Conservation (phyloP, 2,329 filamentous ascomycete species). For the Dactylonectria macrodidyma region DNA sequence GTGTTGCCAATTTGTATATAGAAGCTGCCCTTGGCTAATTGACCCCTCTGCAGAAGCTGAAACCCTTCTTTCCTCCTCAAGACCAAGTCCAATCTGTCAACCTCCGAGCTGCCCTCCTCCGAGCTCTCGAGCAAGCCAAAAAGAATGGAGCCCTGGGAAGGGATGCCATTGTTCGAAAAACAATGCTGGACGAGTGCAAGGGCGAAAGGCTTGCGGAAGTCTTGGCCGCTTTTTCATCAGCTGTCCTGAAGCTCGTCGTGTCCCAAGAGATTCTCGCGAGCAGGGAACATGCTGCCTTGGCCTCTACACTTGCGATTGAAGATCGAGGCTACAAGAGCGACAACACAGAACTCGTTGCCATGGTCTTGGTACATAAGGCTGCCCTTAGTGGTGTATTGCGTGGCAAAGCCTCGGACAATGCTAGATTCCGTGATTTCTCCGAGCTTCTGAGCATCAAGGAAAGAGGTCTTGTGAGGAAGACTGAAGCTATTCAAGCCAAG, state of each 20-base stretch:
- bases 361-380: conserved; percentile 81
- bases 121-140: conserved; percentile 87
- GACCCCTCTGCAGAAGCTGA: conserved; percentile 77
- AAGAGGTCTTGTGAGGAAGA: conserved; percentile 67
- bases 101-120: conserved; percentile 85
- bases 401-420: conserved; percentile 72
- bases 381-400: conserved; percentile 73
- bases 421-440: conserved; percentile 74
- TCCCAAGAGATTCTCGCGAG: conserved; percentile 58
- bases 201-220: conserved; percentile 92
- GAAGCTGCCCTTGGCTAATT: conserved; percentile 3
- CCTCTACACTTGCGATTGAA: conserved; percentile 71
- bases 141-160: conserved; percentile 87
- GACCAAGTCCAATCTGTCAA: conserved; percentile 94
- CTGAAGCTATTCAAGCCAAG: conserved; percentile 60
- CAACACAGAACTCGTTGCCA: conserved; percentile 70
- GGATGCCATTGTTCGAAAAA: conserved; percentile 88
- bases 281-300: conserved; percentile 62
- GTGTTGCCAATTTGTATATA: conserved; percentile 41
- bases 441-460: conserved; percentile 76
- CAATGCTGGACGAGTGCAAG: conserved; percentile 96
- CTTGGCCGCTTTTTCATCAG: conserved; percentile 85
- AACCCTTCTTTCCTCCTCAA: conserved; percentile 90
- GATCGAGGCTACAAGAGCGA: conserved; percentile 70
- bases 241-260: conserved; percentile 81